Conservation (phyloP, 495 filamentous ascomycete genomes). For the Xylaria grammica region DNA sequence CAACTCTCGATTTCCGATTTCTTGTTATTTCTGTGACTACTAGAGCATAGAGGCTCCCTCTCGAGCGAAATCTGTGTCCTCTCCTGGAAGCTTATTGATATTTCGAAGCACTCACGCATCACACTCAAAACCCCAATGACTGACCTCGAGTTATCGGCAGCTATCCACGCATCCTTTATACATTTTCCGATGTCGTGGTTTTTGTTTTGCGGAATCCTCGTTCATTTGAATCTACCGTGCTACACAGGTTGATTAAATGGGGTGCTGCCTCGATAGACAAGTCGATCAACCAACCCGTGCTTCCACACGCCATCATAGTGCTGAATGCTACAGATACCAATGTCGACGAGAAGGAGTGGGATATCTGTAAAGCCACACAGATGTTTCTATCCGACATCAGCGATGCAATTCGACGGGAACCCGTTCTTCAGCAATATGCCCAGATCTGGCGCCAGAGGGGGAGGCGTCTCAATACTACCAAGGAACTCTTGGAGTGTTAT, state of each 20-base stretch:
- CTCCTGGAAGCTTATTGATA: too few relatives aligned
- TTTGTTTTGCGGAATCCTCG: slow-evolving; percentile 56
- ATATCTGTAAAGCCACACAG: slow-evolving; percentile 50
- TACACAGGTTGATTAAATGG: slow-evolving; percentile 51
- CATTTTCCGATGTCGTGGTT: slow-evolving; percentile 59
- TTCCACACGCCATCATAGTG: slow-evolving; percentile 61
- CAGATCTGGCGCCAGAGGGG: slow-evolving; percentile 32
- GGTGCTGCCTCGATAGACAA: slow-evolving; percentile 53
- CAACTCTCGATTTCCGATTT: too few relatives aligned
- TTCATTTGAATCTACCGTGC: slow-evolving; percentile 43
- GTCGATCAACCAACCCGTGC: slow-evolving; percentile 59
- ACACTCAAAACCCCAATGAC: too few relatives aligned
- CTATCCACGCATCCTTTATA: slow-evolving; percentile 63
- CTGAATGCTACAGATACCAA: slow-evolving; percentile 56
- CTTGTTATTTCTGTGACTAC: too few relatives aligned
- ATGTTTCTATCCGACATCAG: slow-evolving; percentile 41
- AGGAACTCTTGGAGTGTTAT: slow-evolving; percentile 59
- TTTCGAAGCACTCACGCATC: too few relatives aligned
- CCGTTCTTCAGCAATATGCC: slow-evolving; percentile 36
- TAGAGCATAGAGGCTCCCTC: too few relatives aligned
- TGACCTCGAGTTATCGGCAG: too few relatives aligned
- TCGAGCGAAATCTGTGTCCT: too few relatives aligned
- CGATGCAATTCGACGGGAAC: slow-evolving; percentile 34
- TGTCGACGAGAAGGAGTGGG: slow-evolving; percentile 55
- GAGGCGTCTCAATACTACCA: slow-evolving; percentile 40